Percentiles rank a stretch among this genome's conserved stretches.
These are phyloP conservation scores for Tagetes patula DNA, from an alignment of 129 eudicot species.

Conservation along the genomic window DNA sequence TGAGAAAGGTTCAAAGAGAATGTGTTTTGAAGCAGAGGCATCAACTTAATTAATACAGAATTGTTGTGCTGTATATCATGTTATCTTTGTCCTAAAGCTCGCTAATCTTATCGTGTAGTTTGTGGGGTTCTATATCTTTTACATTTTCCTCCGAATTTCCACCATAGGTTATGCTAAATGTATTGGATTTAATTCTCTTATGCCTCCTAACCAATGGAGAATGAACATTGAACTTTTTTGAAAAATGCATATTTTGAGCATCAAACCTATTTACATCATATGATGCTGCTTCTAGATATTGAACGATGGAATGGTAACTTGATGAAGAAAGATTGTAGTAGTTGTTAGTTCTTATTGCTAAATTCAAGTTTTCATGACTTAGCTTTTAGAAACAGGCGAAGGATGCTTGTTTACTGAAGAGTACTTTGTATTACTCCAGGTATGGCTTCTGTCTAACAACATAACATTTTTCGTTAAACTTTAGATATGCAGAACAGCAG, in stretches of 20 bases:
- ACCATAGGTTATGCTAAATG: constrained; percentile 23
- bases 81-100: constrained; percentile 37
- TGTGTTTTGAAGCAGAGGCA: constrained; percentile 71
- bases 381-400: constrained; percentile 60
- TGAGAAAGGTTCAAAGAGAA: constrained; percentile 72
- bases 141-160: constrained; percentile 27
- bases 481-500: background rate
- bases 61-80: constrained; percentile 33
- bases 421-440: constrained; percentile 34
- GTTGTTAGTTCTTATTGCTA: background rate
- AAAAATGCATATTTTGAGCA: constrained; percentile 20
- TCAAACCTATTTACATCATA: background rate
- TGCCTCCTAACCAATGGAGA: constrained; percentile 33
- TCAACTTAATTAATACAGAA: constrained; percentile 38
- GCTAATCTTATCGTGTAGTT: constrained; percentile 42
- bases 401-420: constrained; percentile 45
- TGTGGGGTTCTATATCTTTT: constrained; percentile 32
- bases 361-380: constrained; percentile 19
- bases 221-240: constrained; percentile 6
- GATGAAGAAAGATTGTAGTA: background rate
- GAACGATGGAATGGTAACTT: background rate
- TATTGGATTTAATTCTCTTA: constrained; percentile 25
- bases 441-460: background rate
- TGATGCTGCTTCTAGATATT: background rate
- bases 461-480: background rate